Conservation (phyloP, 257 asterid species). For the Paulownia fortunei region DNA sequence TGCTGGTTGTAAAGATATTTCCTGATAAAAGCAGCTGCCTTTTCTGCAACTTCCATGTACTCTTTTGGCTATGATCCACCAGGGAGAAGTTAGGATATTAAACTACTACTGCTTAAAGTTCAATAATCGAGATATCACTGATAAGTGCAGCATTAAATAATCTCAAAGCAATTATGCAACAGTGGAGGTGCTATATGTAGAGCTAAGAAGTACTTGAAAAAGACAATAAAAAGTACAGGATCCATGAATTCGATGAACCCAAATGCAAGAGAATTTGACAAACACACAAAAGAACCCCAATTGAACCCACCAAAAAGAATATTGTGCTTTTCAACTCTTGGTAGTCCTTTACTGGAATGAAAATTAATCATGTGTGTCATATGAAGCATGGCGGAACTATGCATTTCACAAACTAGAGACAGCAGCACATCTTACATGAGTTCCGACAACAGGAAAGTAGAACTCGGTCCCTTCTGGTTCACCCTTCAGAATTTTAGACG, state of each 20-base stretch:
- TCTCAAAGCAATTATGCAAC: neutral
- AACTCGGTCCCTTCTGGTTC: slow-evolving; percentile 69
- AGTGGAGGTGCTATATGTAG: too few relatives aligned
- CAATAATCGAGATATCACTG: neutral
- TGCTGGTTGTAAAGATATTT: slow-evolving; percentile 68
- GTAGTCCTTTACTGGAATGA: neutral
- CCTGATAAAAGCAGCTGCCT: slow-evolving; percentile 81
- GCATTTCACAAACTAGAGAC: neutral
- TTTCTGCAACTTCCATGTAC: slow-evolving; percentile 86
- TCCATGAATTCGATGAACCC: too few relatives aligned
- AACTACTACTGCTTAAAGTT: neutral
- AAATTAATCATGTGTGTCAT: too few relatives aligned
- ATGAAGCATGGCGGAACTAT: neutral
- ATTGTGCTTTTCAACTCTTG: neutral
- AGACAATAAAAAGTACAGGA: too few relatives aligned
- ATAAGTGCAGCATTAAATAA: neutral
- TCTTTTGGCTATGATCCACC: slow-evolving; percentile 64
- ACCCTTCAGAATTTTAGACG: slow-evolving; percentile 75
- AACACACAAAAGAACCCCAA: too few relatives aligned
- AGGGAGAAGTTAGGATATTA: slow-evolving; percentile 18
- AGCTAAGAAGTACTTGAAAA: neutral
- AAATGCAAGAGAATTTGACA: neutral
- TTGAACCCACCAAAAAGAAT: neutral
- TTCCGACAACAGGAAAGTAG: slow-evolving; percentile 73
- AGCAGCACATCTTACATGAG: slow-evolving; percentile 58